These are phyloP conservation scores for Tricharina praecox DNA, from an alignment of 495 filamentous ascomycete genomes.

Conservation along the genomic window DNA sequence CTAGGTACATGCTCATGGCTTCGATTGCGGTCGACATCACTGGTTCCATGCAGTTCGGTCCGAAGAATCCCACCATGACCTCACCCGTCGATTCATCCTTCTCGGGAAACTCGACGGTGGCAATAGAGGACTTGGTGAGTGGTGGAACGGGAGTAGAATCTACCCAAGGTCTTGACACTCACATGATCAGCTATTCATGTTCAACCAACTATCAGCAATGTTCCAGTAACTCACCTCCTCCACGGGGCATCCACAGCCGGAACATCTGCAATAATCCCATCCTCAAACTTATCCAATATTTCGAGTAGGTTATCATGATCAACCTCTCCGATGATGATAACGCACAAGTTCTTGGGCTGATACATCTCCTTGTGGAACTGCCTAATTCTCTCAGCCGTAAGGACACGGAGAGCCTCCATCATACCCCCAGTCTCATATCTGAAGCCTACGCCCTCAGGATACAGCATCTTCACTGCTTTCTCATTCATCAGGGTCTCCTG, in stretches of 20 bases:
- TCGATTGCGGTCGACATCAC: conserved; percentile 48
- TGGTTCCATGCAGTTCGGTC: conserved; percentile 57
- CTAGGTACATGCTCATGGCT: conserved; percentile 65
- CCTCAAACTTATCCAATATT: conserved; percentile 76
- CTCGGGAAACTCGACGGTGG: conserved; percentile 83
- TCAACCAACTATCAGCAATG: neutral
- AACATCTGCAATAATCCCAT: conserved; percentile 64
- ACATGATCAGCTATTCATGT: conserved; percentile 1
- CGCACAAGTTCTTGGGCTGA: conserved; percentile 84
- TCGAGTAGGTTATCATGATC: conserved; percentile 63
- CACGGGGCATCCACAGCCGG: conserved; percentile 57
- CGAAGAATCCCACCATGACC: conserved; percentile 65
- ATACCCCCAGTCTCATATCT: conserved; percentile 94
- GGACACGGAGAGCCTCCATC: conserved; percentile 73
- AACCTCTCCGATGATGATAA: conserved; percentile 78
- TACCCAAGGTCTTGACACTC: conserved; percentile 52
- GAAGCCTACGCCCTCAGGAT: conserved; percentile 80
- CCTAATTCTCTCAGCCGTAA: conserved; percentile 78
- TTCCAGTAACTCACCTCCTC: conserved; percentile 35
- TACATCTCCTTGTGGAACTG: conserved; percentile 95
- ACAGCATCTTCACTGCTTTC: conserved; percentile 55
- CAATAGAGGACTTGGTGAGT: conserved; percentile 48
- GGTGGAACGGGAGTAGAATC: conserved; percentile 63
- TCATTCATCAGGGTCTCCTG: conserved; percentile 71
- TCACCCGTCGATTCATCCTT: conserved; percentile 89